These are phyloP conservation scores for Candida silvatica DNA, from an alignment of 805 yeast genomes.

Conservation along the genomic window DNA sequence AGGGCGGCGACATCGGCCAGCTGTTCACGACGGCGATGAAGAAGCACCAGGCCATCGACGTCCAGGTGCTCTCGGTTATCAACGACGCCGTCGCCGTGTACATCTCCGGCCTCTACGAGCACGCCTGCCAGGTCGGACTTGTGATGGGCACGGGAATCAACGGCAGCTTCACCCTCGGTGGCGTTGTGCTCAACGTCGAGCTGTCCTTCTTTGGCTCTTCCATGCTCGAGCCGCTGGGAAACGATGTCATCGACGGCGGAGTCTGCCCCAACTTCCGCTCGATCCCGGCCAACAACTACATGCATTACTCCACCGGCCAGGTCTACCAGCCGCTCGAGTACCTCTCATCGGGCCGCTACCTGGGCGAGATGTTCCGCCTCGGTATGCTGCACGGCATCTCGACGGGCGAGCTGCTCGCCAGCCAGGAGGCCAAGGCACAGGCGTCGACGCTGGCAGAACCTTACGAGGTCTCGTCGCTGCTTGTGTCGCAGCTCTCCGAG, in stretches of 20 bases:
- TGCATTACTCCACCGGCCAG: conserved; percentile 6
- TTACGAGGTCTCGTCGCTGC: conserved; percentile 9
- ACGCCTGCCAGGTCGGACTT: conserved; percentile 37
- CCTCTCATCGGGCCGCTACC: conserved; percentile 46
- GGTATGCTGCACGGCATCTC: conserved; percentile 27
- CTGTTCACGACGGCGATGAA: conserved; percentile 30
- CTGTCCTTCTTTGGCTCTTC: conserved; percentile 44
- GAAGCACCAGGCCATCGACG: conserved; percentile 16
- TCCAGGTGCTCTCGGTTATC: conserved; percentile 37
- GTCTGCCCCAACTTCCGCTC: conserved; percentile 1
- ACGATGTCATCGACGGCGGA: not conserved
- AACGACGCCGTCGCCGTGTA: conserved; percentile 62
- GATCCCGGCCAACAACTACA: conserved; percentile 9
- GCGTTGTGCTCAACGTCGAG: conserved; percentile 34
- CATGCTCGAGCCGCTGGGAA: conserved; percentile 24
- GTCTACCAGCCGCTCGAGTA: conserved; percentile 51
- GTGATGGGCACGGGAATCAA: conserved; percentile 68
- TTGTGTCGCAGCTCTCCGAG: conserved; percentile 27
- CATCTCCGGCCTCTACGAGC: conserved; percentile 36
- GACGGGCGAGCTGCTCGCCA: conserved; percentile 7
- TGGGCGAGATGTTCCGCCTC: conserved; percentile 44
- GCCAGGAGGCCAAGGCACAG: not conserved
- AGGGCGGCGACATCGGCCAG: conserved; percentile 30
- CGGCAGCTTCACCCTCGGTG: conserved; percentile 31
- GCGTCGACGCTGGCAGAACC: conserved; percentile 2